Conservation (phyloP, 208 protist species). For the Trypanosoma boissoni region DNA sequence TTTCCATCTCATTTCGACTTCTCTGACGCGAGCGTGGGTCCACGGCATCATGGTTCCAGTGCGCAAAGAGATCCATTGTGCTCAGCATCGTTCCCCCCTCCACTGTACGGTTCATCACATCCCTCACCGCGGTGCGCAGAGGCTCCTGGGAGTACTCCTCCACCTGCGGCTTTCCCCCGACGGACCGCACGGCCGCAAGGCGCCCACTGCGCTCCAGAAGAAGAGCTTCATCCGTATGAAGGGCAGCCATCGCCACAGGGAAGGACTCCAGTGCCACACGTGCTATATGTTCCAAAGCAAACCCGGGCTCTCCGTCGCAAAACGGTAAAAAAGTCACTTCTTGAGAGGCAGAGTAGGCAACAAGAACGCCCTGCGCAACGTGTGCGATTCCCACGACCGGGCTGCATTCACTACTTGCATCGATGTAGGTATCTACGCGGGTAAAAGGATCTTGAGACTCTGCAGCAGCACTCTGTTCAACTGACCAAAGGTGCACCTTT, state of each 20-base stretch:
- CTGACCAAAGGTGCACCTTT: conserved; percentile 70
- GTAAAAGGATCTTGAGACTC: conserved; percentile 32
- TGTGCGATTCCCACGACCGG: conserved; percentile 59
- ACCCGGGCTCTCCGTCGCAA: conserved; percentile 15
- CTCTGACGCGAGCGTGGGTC: conserved; percentile 57
- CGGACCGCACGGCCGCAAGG: too few species aligned
- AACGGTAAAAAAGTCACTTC: conserved; percentile 62
- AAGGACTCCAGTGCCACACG: conserved; percentile 29
- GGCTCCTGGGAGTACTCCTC: conserved; percentile 1
- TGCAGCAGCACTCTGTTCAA: conserved; percentile 36
- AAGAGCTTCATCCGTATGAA: too few species aligned
- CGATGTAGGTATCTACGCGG: conserved; percentile 26
- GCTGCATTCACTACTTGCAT: too few species aligned
- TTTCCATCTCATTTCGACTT: conserved; percentile 11
- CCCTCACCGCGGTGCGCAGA: conserved; percentile 5
- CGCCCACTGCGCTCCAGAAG: too few species aligned
- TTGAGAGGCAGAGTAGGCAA: conserved; percentile 49
- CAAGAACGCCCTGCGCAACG: conserved; percentile 54
- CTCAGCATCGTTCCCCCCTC: conserved; percentile 21
- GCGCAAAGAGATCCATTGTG: conserved; percentile 60
- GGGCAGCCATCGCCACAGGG: conserved; percentile 44
- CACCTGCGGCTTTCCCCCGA: not conserved
- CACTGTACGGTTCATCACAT: not conserved
- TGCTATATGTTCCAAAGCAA: conserved; percentile 14
- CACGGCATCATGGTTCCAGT: conserved; percentile 66